phyloP scores from a whole-genome alignment of 2,329 filamentous ascomycete genomes.

The Epichloe scottii region DNA sequence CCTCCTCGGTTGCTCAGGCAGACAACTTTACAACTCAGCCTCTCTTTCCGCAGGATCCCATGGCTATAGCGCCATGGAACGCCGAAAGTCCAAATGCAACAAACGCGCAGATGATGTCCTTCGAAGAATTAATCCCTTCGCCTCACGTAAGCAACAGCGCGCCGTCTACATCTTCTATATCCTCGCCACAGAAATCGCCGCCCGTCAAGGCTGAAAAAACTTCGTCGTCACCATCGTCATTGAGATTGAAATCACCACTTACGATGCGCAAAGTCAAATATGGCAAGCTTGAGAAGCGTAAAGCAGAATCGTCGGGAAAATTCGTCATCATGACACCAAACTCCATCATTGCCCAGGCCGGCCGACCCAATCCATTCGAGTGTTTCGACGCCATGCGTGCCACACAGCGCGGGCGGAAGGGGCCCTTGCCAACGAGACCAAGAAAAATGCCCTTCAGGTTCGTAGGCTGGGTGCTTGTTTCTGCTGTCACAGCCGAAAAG shows the following conservation, averaged over 20 bases:
- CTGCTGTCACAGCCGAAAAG: conserved; percentile 47
- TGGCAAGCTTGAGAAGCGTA: conserved; percentile 23
- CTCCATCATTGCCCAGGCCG: conserved; percentile 37
- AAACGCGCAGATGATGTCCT: conserved; percentile 22
- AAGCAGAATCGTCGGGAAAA: conserved; percentile 21
- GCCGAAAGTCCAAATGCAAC: conserved; percentile 20
- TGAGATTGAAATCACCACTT: conserved; percentile 15
- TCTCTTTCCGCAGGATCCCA: conserved; percentile 21
- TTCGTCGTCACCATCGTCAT: not conserved
- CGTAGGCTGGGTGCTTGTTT: conserved; percentile 44
- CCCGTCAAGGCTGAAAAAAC: conserved; percentile 15
- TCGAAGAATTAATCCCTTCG: conserved; percentile 27
- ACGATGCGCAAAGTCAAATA: conserved; percentile 31
- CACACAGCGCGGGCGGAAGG: conserved; percentile 43
- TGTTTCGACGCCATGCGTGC: conserved; percentile 41
- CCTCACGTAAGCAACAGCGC: conserved; percentile 8
- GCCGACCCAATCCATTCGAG: conserved; percentile 39
- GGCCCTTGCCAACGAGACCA: conserved; percentile 41
- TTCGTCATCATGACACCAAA: conserved; percentile 45
- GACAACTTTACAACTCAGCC: conserved; percentile 24
- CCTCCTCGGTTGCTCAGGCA: not conserved
- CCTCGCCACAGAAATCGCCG: conserved; percentile 17
- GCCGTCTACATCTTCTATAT: conserved; percentile 14
- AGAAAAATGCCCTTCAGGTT: conserved; percentile 41
- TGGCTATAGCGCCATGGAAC: conserved; percentile 29